phyloP scores from a whole-genome alignment of 2,329 filamentous ascomycete genomes.

The Colletotrichum simmondsii region DNA sequence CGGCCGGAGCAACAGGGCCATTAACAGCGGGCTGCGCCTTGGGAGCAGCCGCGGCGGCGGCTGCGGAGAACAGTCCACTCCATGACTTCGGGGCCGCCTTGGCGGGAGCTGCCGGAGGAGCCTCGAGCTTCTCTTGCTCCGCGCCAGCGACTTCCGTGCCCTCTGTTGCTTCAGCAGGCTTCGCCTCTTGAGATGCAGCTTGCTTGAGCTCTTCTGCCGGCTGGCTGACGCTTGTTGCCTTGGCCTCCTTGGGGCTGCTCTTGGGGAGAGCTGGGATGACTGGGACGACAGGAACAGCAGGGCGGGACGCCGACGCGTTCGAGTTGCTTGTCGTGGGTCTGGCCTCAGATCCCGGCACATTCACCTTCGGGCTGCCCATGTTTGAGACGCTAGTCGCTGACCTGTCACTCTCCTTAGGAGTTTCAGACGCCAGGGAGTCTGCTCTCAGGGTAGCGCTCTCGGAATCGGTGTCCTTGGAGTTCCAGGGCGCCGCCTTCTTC shows the following conservation, averaged over 20 bases:
- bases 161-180: constrained; percentile 37
- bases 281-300: constrained; percentile 54
- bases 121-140: constrained; percentile 9
- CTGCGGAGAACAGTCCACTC: constrained; percentile 51
- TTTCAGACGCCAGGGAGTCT: constrained; percentile 14
- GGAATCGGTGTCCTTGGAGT: constrained; percentile 13
- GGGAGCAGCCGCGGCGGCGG: constrained; percentile 29
- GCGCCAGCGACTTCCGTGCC: constrained; percentile 28
- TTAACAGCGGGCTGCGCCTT: constrained; percentile 38
- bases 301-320: constrained; percentile 38
- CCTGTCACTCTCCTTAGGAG: constrained; percentile 16
- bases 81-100: constrained; percentile 49
- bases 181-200: constrained; percentile 36
- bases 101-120: constrained; percentile 38
- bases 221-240: constrained; percentile 23
- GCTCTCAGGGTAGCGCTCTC: constrained; percentile 16
- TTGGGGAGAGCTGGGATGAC: constrained; percentile 61
- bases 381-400: constrained; percentile 13
- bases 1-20: constrained; percentile 20
- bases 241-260: constrained; percentile 41
- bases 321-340: constrained; percentile 32
- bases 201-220: constrained; percentile 17
- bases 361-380: constrained; percentile 15
- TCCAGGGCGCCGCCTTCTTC: constrained; percentile 8
- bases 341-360: constrained; percentile 37